These are phyloP conservation scores for Dipodascus geniculatus DNA, from an alignment of 805 yeast species.

Conservation along the genomic window DNA sequence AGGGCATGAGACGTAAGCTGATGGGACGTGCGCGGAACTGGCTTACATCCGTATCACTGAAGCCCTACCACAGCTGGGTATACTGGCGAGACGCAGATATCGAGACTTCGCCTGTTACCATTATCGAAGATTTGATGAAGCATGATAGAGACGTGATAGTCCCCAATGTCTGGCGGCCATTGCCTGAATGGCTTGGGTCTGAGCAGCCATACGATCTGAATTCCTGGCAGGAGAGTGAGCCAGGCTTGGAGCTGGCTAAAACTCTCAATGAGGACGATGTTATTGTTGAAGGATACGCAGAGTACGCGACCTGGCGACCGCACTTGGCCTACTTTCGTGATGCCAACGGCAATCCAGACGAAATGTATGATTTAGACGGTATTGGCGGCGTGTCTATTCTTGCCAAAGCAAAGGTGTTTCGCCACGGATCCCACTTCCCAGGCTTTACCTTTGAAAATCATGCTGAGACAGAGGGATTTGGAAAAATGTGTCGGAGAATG, in stretches of 20 bases:
- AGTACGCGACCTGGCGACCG: constrained; percentile 96
- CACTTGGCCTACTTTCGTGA: constrained; percentile 91
- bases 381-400: constrained; percentile 95
- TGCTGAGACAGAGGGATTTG: constrained; percentile 97
- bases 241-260: constrained; percentile 39
- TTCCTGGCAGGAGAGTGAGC: constrained; percentile 87
- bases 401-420: constrained; percentile 76
- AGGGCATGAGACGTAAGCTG: constrained; percentile 88
- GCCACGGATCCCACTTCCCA: constrained; percentile 87
- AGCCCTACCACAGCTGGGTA: constrained; percentile 93
- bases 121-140: constrained; percentile 87
- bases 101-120: constrained; percentile 79
- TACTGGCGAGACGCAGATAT: constrained; percentile 99
- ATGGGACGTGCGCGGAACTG: constrained; percentile 97
- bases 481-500: constrained; percentile 80
- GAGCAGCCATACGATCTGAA: constrained; percentile 95
- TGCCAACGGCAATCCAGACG: constrained; percentile 81
- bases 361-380: constrained; percentile 88
- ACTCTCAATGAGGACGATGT: constrained; percentile 84
- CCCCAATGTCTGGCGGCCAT: constrained; percentile 96
- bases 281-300: constrained; percentile 94
- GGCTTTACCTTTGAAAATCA: constrained; percentile 93
- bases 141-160: constrained; percentile 88
- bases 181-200: constrained; percentile 80
- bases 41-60: constrained; percentile 77